phyloP scores from a whole-genome alignment of 441 rosid genomes.

The Gossypium schwendimanii region DNA sequence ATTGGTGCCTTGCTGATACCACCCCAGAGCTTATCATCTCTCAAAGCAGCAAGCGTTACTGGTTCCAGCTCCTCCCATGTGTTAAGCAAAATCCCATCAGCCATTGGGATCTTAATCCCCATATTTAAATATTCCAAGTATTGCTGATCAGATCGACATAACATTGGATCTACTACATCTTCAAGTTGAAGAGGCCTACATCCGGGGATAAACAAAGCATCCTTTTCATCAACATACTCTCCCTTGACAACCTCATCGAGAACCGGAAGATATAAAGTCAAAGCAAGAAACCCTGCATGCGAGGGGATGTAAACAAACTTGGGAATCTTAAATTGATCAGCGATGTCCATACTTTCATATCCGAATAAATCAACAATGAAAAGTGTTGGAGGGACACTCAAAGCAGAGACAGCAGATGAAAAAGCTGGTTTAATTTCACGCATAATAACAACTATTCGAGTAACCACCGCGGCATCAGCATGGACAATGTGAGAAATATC shows the following conservation, averaged over 20 bases:
- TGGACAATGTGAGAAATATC: conserved; percentile 24
- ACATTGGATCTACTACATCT: conserved; percentile 15
- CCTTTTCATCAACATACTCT: conserved; percentile 16
- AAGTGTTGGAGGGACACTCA: conserved; percentile 25
- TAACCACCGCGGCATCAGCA: neutral
- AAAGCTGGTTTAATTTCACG: conserved; percentile 18
- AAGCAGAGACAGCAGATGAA: conserved; percentile 12
- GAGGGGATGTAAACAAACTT: conserved; percentile 25
- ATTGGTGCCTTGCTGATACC: conserved; percentile 23
- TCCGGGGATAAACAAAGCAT: conserved; percentile 33
- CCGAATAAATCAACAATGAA: conserved; percentile 41
- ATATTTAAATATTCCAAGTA: conserved; percentile 15
- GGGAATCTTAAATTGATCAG: conserved; percentile 25
- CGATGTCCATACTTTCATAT: conserved; percentile 21
- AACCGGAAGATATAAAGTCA: conserved; percentile 18
- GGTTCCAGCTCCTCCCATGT: conserved; percentile 39
- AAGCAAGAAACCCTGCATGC: conserved; percentile 36
- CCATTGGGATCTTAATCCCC: conserved; percentile 8
- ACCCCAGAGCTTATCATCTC: conserved; percentile 13
- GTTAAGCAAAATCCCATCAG: conserved; percentile 40
- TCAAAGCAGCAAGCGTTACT: conserved; percentile 25
- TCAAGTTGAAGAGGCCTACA: conserved; percentile 25
- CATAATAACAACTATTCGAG: conserved; percentile 12
- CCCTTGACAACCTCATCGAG: conserved; percentile 23
- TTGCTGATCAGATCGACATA: conserved; percentile 12